These are phyloP conservation scores for Barnettozyma populi DNA, from an alignment of 805 yeast genomes.

Conservation along the genomic window DNA sequence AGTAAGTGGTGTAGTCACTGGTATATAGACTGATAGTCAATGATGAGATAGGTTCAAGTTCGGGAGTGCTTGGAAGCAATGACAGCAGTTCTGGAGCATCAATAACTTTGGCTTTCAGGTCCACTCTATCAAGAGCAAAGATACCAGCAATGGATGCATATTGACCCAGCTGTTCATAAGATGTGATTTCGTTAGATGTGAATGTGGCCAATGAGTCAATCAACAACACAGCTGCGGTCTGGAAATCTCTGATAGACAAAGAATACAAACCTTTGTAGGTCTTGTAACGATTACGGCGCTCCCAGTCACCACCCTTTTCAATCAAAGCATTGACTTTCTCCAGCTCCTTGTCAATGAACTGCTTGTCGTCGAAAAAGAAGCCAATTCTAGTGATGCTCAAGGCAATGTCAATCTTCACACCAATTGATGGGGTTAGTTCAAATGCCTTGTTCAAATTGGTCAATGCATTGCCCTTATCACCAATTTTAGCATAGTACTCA, in stretches of 20 bases:
- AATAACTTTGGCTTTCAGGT: constrained; percentile 74
- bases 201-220: constrained; percentile 93
- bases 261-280: constrained; percentile 83
- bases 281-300: constrained; percentile 90
- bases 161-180: constrained; percentile 85
- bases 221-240: constrained; percentile 76
- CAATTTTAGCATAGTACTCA: constrained; percentile 79
- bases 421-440: constrained; percentile 78
- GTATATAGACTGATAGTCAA: constrained; percentile 83
- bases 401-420: constrained; percentile 81
- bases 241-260: constrained; percentile 80
- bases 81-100: constrained; percentile 93
- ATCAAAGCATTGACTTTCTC: constrained; percentile 69
- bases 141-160: constrained; percentile 89
- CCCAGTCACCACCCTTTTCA: constrained; percentile 99
- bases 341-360: constrained; percentile 61
- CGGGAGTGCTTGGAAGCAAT: constrained; percentile 62
- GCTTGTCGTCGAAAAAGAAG: constrained; percentile 79
- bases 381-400: constrained; percentile 83
- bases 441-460: constrained; percentile 64
- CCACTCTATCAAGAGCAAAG: constrained; percentile 74
- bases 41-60: constrained; percentile 74
- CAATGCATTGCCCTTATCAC: constrained; percentile 71
- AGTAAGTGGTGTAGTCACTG: constrained; percentile 78
- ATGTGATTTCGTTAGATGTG: constrained; percentile 84